Conservation (phyloP, 352 stramenopile genomes). For the Peronospora farinosa region DNA sequence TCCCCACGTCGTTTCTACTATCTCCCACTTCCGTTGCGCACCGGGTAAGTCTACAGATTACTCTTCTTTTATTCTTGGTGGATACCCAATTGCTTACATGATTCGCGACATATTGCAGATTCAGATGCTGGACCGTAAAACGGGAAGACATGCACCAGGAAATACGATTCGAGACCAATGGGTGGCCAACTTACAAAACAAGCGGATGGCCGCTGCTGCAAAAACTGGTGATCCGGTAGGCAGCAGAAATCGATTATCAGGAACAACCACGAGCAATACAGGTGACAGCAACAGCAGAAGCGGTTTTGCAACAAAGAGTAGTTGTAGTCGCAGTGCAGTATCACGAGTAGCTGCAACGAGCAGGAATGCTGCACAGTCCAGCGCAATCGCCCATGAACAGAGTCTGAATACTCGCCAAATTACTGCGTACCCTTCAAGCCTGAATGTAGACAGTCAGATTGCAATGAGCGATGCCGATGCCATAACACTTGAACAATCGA, state of each 20-base stretch:
- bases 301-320: slow-evolving; percentile 19
- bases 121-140: slow-evolving; percentile 28
- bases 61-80: slow-evolving; percentile 2
- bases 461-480: slow-evolving; percentile 22
- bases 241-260: slow-evolving; percentile 21
- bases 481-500: slow-evolving; percentile 24
- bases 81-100: slow-evolving; percentile 8
- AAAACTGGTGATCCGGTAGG: slow-evolving; percentile 20
- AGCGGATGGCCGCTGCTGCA: slow-evolving; percentile 37
- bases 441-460: slow-evolving; percentile 30
- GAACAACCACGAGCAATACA: not conserved
- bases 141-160: slow-evolving; percentile 10
- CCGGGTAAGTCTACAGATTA: slow-evolving; percentile 24
- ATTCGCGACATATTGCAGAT: slow-evolving; percentile 11
- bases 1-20: slow-evolving; percentile 29
- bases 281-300: slow-evolving; percentile 18
- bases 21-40: slow-evolving; percentile 52
- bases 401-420: slow-evolving; percentile 30
- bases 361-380: slow-evolving; percentile 15
- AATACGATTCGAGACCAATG: slow-evolving; percentile 79
- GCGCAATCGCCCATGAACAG: slow-evolving; percentile 25
- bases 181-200: slow-evolving; percentile 83
- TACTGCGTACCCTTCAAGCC: slow-evolving; percentile 24
- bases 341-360: slow-evolving; percentile 13
- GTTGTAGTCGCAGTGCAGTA: slow-evolving; percentile 22